phyloP scores from a whole-genome alignment of 192 early-diverging fungal species.

The Neocallimastix lanati region DNA sequence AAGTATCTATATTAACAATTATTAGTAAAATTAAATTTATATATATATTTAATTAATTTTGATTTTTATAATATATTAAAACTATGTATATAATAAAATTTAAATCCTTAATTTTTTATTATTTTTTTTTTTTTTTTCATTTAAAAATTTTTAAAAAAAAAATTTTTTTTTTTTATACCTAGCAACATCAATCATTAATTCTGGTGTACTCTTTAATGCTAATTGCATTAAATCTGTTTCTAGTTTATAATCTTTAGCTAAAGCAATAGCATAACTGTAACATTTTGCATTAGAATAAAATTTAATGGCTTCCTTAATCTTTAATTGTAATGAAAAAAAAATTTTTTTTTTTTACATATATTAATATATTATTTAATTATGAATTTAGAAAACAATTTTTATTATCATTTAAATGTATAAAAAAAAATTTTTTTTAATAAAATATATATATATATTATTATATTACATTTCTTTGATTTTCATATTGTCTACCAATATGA shows the following conservation, averaged over 20 bases:
- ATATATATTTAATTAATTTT: no score
- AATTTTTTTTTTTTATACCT: slow-evolving; percentile 3
- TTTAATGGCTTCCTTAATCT: slow-evolving; percentile 21
- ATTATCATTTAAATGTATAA: no score
- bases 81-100: no score
- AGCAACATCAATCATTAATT: slow-evolving; percentile 27
- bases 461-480: slow-evolving; percentile 20
- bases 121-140: no score
- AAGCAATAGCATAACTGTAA: slow-evolving; percentile 21
- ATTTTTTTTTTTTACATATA: no score
- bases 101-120: no score
- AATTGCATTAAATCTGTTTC: slow-evolving; percentile 23
- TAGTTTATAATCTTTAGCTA: slow-evolving; percentile 29
- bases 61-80: no score
- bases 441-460: background rate
- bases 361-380: background rate
- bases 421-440: background rate
- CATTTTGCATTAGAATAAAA: slow-evolving; percentile 24
- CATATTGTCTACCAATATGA: slow-evolving; percentile 24
- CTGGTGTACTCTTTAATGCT: slow-evolving; percentile 18
- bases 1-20: slow-evolving; percentile 13
- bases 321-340: background rate
- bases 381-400: no score
- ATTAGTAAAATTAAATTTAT: background rate
- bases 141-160: no score